These are phyloP conservation scores for Haplographium delicatum DNA, from an alignment of 495 filamentous ascomycete genomes.

Conservation along the genomic window DNA sequence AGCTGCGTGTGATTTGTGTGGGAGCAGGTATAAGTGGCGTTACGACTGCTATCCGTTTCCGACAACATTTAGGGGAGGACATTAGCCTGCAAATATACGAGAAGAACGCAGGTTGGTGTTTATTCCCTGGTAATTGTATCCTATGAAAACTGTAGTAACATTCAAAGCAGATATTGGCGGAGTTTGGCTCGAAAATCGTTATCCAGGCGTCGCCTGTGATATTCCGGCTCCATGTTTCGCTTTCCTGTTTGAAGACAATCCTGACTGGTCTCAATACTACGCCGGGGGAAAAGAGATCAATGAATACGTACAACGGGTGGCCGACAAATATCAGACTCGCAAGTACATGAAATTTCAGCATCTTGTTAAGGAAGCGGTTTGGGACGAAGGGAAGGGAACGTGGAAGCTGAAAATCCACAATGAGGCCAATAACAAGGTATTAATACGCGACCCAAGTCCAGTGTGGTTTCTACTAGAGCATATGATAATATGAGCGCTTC, in stretches of 20 bases:
- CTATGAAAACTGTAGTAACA: too few species aligned
- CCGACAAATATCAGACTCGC: constrained; percentile 46
- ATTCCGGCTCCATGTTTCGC: constrained; percentile 55
- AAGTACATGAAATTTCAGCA: constrained; percentile 39
- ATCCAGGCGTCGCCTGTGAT: constrained; percentile 55
- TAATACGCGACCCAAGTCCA: too few species aligned
- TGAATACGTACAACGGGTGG: constrained; percentile 49
- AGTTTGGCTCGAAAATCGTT: constrained; percentile 53
- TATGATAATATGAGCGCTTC: too few species aligned
- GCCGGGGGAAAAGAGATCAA: constrained; percentile 49
- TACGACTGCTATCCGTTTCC: too few species aligned
- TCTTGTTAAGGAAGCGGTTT: constrained; percentile 41
- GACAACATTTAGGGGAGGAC: too few species aligned
- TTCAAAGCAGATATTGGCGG: too few species aligned
- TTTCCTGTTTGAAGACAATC: constrained; percentile 48
- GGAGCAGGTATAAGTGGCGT: too few species aligned
- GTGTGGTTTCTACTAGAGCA: too few species aligned
- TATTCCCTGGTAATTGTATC: too few species aligned
- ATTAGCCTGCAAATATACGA: too few species aligned
- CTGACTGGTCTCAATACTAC: constrained; percentile 51
- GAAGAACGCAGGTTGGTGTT: too few species aligned
- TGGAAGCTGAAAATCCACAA: constrained; percentile 36
- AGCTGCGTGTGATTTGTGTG: too few species aligned
- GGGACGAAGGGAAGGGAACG: constrained; percentile 39
- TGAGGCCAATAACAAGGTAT: not conserved